These are phyloP conservation scores for Verticillium alfalfae DNA, from an alignment of 2,329 filamentous ascomycete species.

Conservation along the genomic window DNA sequence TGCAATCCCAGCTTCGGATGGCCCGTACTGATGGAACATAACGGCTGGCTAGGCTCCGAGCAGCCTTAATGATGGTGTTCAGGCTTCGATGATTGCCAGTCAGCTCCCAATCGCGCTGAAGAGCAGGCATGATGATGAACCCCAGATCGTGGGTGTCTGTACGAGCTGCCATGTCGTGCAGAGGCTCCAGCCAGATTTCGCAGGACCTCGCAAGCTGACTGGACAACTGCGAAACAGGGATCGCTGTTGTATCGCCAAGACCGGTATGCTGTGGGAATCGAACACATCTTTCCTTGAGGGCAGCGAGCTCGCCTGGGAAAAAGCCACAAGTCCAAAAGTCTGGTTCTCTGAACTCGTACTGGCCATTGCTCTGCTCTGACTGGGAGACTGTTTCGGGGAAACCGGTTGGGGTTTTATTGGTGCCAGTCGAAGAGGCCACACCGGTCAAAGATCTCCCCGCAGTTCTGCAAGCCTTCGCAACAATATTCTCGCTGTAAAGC, in stretches of 20 bases:
- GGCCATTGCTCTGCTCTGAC: not conserved
- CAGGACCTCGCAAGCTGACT: conserved; percentile 13
- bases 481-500: conserved; percentile 5
- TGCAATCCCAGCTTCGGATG: conserved; percentile 43
- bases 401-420: conserved; percentile 4
- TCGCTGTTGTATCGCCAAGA: conserved; percentile 22
- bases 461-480: conserved; percentile 7
- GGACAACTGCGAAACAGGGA: conserved; percentile 1
- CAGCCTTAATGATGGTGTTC: conserved; percentile 33
- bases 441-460: conserved; percentile 2
- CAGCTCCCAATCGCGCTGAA: conserved; percentile 41
- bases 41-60: conserved; percentile 35
- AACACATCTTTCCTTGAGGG: conserved; percentile 24
- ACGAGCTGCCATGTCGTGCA: conserved; percentile 29
- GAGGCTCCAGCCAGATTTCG: conserved; percentile 23
- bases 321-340: conserved; percentile 17
- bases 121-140: conserved; percentile 44
- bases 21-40: conserved; percentile 33
- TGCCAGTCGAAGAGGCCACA: not conserved
- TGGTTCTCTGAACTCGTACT: conserved; percentile 1
- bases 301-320: conserved; percentile 29
- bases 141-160: conserved; percentile 50
- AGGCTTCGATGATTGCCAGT: conserved; percentile 32
- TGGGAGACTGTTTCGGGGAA: conserved; percentile 22
- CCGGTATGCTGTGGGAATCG: conserved; percentile 25